These are phyloP conservation scores for Russula sp. DNA, from an alignment of 768 basidiomycete genomes.

Conservation along the genomic window DNA sequence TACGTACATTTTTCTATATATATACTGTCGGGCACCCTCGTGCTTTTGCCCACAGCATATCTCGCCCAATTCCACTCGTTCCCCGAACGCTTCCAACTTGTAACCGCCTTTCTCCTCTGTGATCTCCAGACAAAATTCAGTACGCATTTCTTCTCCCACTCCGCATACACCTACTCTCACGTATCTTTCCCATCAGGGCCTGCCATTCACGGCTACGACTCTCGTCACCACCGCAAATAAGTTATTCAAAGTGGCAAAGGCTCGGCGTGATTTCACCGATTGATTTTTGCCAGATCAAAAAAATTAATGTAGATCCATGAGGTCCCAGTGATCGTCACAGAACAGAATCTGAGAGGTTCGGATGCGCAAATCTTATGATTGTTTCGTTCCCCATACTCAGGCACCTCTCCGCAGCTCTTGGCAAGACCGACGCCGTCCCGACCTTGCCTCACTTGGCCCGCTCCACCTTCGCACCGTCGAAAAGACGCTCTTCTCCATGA, in stretches of 20 bases:
- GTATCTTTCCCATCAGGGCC: conserved; percentile 35
- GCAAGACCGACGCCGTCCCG: conserved; percentile 27
- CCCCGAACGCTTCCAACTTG: no score
- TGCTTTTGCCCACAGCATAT: no score
- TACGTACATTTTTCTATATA: no score
- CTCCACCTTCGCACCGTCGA: conserved; percentile 61
- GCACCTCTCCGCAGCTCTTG: conserved; percentile 49
- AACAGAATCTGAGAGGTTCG: conserved; percentile 77
- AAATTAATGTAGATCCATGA: conserved; percentile 48
- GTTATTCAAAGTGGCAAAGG: conserved; percentile 74
- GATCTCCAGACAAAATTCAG: conserved; percentile 79
- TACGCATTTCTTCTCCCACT: conserved; percentile 37
- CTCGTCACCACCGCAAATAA: conserved; percentile 70
- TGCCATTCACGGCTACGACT: conserved; percentile 67
- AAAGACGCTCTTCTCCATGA: conserved; percentile 87
- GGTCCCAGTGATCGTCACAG: conserved; percentile 75
- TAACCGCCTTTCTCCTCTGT: conserved; percentile 74
- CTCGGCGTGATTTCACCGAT: conserved; percentile 32
- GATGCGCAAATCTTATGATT: conserved; percentile 1
- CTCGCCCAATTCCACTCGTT: no score
- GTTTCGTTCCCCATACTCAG: conserved; percentile 56
- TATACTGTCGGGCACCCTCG: no score
- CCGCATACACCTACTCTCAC: no score
- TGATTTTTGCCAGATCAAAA: not conserved
- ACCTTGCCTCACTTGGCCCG: conserved; percentile 43